Evolutionary conservation across 306 rosid genomes (phyloP), one percentile per base, ranked within the genome.

Genomic region (Carpinus viminea): DNA sequence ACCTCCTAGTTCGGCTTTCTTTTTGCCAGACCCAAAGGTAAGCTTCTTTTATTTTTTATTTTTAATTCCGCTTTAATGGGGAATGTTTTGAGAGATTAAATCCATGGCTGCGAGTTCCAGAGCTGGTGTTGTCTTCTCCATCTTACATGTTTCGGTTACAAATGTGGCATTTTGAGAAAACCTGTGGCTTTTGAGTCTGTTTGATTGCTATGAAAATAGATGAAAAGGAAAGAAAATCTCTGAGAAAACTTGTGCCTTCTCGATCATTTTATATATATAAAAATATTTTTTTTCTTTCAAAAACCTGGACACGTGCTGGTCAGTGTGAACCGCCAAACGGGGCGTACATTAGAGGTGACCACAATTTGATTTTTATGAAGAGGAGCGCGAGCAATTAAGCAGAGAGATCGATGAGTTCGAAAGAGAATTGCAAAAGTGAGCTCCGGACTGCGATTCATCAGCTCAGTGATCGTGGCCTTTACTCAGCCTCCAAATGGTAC

Each of bases 401-500:
- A 21, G 55, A 74, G 68, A n/a, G 50, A 65, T 54, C 70, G 24
- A 94, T 96, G 99, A 86, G 72, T 86, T 92, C 95, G 15, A 91
- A 85, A 82, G 99, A 95, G 57, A 90, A 76, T 78, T 93, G 89
- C 88, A 79, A 98, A 78, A 84, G 68, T 80, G 99, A 95, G 84
- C 98, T 95, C 61, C 97, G 98, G 79, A 83, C 93, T 47, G 98
- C 96, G 21, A 77, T 95, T 80, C 93, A 92, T 7, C 99, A 95
- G 88, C 97, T 95, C 56, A 86, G 83, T 65, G 97, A 89, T 84
- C 93, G 97, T 17, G 88, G 96, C 59, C 93, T 94, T 80, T 85
- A 88, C 81, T 80, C 94, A 13, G 96, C 96, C 26, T 87, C 98
- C 60, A 95, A 91, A 92, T 95, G 98, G 99, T 95, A 82, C 31